A percentile compares a stretch with the other conserved stretches of the same genome.
Conservation (phyloP, 306 rosid species). For the Arachis hypogaea region DNA sequence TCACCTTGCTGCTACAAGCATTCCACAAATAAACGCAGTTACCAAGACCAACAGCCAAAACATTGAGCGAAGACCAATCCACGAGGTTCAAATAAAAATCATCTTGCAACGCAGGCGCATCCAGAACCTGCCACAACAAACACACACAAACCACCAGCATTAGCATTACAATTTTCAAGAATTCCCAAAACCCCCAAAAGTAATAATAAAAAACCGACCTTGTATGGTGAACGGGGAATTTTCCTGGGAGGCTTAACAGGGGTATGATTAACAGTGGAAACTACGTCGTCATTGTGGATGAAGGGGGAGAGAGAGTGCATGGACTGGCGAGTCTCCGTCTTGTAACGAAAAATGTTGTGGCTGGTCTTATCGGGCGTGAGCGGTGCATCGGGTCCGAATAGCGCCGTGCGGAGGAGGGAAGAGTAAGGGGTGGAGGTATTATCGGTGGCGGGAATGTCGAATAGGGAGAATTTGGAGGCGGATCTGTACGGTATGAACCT, state of each 20-base stretch:
- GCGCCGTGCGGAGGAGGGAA: slow-evolving; percentile 60
- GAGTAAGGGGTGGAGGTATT: slow-evolving; percentile 60
- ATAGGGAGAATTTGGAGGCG: slow-evolving; percentile 73
- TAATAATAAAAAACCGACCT: slow-evolving; percentile 46
- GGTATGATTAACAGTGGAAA: slow-evolving; percentile 35
- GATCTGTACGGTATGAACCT: slow-evolving; percentile 89
- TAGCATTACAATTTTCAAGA: background rate
- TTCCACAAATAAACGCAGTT: slow-evolving; percentile 91
- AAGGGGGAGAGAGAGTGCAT: slow-evolving; percentile 76
- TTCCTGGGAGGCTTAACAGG: slow-evolving; percentile 78
- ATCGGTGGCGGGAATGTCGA: slow-evolving; percentile 41
- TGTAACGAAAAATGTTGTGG: slow-evolving; percentile 77
- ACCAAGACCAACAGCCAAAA: slow-evolving; percentile 81
- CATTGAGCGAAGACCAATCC: slow-evolving; percentile 88
- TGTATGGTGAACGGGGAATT: slow-evolving; percentile 74
- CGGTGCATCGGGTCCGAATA: slow-evolving; percentile 66
- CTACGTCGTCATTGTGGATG: slow-evolving; percentile 47
- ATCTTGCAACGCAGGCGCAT: slow-evolving; percentile 92
- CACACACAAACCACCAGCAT: too few species aligned
- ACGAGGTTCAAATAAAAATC: slow-evolving; percentile 91
- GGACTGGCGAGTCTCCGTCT: slow-evolving; percentile 74
- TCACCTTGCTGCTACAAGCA: slow-evolving; percentile 86
- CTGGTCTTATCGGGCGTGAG: slow-evolving; percentile 64
- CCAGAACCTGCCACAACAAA: slow-evolving; percentile 61
- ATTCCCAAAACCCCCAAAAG: background rate